Evolutionary conservation across 2,329 filamentous ascomycete species (phyloP), one percentile per base, ranked within the genome.

Genomic region (Botrytis sinoallii): DNA sequence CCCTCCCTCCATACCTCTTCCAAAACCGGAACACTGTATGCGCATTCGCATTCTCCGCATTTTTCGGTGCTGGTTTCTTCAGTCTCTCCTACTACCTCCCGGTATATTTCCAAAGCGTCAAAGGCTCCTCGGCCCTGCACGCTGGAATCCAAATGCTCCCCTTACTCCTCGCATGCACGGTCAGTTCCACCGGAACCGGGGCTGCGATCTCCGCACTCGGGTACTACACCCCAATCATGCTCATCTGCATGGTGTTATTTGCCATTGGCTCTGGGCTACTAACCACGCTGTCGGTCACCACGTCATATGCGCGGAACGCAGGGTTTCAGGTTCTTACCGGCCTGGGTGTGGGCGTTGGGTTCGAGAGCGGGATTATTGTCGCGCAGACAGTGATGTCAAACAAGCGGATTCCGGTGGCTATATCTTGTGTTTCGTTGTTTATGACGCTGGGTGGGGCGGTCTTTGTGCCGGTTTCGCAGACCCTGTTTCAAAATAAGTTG

Each of bases 391-490:
- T 84, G 0, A 82, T 89, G 2, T 79, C 84, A 0, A 82, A 84
- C 48, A 82, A 84, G 3, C 84, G 86, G 74, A 83, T 88, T n/a
- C 85, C 87, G 0, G 83, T 87, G 2, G 87, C 82, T 40, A 87
- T 85, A 6, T 86, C 86, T 8, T 85, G 83, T 71, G 84, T 88
- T 4, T 84, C 86, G 57, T 91, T 93, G 82, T 89, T 88, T 82
- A 89, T 92, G 78, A 85, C 86, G 2, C 84, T 93, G 7, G 90
- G 90, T 57, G 90, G 90, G 4, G 89, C 91, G 3, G 82, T 93
- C 35, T 88, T 89, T 77, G 87, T 93, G 66, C 86, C 88, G 9
- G 88, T 92, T 14, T 88, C 88, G 0, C 89, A 93, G 80, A 88
- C 90, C 32, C 69, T 92, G 64, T 92, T 93, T 83, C 87, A 89